phyloP scores from a whole-genome alignment of 441 rosid species.

The Macaranga tanarius region DNA sequence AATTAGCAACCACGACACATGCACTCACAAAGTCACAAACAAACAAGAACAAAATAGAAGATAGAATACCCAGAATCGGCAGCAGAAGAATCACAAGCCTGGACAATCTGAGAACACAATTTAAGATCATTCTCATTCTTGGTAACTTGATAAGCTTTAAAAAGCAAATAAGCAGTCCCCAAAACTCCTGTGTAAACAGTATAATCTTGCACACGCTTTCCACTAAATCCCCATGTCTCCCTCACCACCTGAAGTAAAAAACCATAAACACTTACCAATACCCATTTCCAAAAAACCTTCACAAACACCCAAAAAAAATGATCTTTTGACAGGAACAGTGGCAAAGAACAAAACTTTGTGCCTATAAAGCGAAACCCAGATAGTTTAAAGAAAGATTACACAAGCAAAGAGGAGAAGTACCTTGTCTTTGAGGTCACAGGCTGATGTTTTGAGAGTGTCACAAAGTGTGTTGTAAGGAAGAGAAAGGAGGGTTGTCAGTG shows the following conservation, averaged over 20 bases:
- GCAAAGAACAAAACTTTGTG: background rate
- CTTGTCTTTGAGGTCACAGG: conserved; percentile 43
- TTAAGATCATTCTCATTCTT: conserved; percentile 50
- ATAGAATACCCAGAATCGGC: conserved; percentile 44
- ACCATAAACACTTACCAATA: conserved; percentile 5
- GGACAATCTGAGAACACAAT: conserved; percentile 52
- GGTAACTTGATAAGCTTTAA: conserved; percentile 55
- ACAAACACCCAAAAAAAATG: background rate
- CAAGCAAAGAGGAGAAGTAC: conserved; percentile 21
- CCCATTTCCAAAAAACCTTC: background rate
- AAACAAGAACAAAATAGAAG: conserved; percentile 2
- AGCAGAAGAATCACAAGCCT: conserved; percentile 69
- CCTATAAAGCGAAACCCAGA: background rate
- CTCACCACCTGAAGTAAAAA: conserved; percentile 47
- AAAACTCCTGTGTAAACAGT: conserved; percentile 58
- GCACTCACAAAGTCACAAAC: no score
- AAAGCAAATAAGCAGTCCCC: conserved; percentile 65
- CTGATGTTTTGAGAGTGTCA: conserved; percentile 39
- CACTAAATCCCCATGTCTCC: conserved; percentile 52
- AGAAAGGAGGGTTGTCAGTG: conserved; percentile 39
- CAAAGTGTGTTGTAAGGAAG: conserved; percentile 39
- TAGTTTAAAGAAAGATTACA: background rate
- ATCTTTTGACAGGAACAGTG: background rate
- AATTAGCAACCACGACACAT: background rate
- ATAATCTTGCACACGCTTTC: conserved; percentile 50